phyloP scores from a whole-genome alignment of 805 yeast species.

The Isabelozyma rhagii region DNA sequence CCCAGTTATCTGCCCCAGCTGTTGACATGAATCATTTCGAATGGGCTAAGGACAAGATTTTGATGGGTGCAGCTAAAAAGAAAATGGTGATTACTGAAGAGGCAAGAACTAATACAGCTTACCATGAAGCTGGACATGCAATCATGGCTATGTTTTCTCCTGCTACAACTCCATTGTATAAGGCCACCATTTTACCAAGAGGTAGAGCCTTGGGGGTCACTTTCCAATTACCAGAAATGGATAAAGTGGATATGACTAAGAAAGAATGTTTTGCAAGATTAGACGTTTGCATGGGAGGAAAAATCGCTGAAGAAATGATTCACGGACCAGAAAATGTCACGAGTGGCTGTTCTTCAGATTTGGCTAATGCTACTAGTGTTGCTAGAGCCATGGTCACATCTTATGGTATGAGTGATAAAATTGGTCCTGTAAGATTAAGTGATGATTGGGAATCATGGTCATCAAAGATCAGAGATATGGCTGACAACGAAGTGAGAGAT shows the following conservation, averaged over 20 bases:
- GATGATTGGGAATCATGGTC: conserved; percentile 97
- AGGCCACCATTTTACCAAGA: conserved; percentile 95
- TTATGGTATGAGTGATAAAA: conserved; percentile 91
- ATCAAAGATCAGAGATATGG: conserved; percentile 78
- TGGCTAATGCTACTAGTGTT: conserved; percentile 82
- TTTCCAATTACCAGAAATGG: conserved; percentile 97
- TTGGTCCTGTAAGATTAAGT: conserved; percentile 87
- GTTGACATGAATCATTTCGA: conserved; percentile 92
- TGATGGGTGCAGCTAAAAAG: conserved; percentile 97
- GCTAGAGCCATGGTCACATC: conserved; percentile 97
- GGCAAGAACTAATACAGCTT: conserved; percentile 89
- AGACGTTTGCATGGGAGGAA: conserved; percentile 99
- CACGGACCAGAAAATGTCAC: conserved; percentile 92
- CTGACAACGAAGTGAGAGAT: conserved; percentile 87
- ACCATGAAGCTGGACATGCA: conserved; percentile 99
- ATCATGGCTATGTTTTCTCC: conserved; percentile 93
- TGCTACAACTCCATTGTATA: conserved; percentile 93
- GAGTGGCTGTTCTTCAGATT: conserved; percentile 91
- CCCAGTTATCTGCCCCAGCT: conserved; percentile 84
- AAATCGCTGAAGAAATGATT: conserved; percentile 90
- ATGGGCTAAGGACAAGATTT: conserved; percentile 98
- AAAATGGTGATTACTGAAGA: conserved; percentile 98
- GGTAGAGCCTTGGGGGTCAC: conserved; percentile 97
- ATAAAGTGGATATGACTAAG: conserved; percentile 89
- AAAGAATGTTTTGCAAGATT: conserved; percentile 85